Percentiles rank a stretch among this genome's conserved stretches.
Conservation (phyloP, 805 yeast genomes). For the Debaryomyces maramus region DNA sequence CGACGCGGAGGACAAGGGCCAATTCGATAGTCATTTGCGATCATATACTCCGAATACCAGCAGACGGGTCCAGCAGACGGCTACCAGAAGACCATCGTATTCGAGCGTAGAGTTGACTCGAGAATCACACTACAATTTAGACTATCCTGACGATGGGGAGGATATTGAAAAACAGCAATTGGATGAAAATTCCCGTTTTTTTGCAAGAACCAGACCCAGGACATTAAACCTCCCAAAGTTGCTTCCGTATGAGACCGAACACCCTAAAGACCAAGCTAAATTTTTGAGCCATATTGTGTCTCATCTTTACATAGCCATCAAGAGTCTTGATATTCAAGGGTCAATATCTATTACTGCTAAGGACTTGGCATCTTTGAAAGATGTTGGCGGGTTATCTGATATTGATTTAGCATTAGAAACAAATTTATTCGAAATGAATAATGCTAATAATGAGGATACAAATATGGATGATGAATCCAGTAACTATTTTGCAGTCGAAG, state of each 20-base stretch:
- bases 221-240: constrained; percentile 42
- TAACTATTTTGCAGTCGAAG: constrained; percentile 18
- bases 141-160: constrained; percentile 47
- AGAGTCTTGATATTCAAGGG: constrained; percentile 74
- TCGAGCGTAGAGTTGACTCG: constrained; percentile 28
- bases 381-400: constrained; percentile 31
- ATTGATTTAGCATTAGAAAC: constrained; percentile 55
- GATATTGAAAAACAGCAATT: constrained; percentile 26
- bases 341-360: constrained; percentile 62
- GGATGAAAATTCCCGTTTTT: constrained; percentile 40
- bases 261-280: constrained; percentile 63
- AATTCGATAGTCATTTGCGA: constrained; percentile 1
- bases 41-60: constrained; percentile 5
- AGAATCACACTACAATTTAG: constrained; percentile 46
- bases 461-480: constrained; percentile 17
- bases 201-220: constrained; percentile 38
- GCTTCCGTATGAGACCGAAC: constrained; percentile 76
- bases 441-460: constrained; percentile 4
- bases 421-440: constrained; percentile 42
- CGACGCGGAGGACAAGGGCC: constrained; percentile 1
- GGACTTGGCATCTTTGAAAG: constrained; percentile 54
- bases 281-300: constrained; percentile 79
- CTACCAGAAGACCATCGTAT: constrained; percentile 31
- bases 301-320: constrained; percentile 75
- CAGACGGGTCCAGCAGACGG: neutral